A percentile compares a stretch with the other conserved stretches of the same genome.
Conservation (phyloP, 331 rosid species). For the Pyrus hybrid region DNA sequence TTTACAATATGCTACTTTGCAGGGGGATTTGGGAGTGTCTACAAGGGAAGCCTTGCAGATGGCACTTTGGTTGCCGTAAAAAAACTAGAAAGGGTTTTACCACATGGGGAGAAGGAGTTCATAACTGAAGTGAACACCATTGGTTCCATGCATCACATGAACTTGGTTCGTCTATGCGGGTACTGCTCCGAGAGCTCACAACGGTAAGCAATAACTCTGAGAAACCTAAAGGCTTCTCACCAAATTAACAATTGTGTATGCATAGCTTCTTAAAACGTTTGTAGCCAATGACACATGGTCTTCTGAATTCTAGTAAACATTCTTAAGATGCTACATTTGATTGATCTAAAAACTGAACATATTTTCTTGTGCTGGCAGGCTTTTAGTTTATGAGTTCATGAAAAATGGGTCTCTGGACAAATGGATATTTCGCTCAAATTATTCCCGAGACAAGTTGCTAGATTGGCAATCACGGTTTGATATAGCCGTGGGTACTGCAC, state of each 20-base stretch:
- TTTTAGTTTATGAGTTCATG: constrained; percentile 84
- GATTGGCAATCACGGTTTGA: constrained; percentile 73
- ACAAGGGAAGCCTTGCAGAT: constrained; percentile 87
- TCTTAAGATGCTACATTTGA: neutral
- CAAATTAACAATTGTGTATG: too few relatives aligned
- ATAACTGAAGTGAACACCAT: constrained; percentile 91
- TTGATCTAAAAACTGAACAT: neutral
- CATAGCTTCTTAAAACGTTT: too few relatives aligned
- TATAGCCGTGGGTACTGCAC: constrained; percentile 67
- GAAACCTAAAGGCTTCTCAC: neutral
- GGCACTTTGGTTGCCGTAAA: constrained; percentile 81
- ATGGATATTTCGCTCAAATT: constrained; percentile 68
- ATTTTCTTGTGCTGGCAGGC: constrained; percentile 35
- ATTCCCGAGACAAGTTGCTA: constrained; percentile 38
- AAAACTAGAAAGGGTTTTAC: constrained; percentile 84
- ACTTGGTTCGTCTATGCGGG: constrained; percentile 87
- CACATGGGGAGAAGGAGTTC: constrained; percentile 94
- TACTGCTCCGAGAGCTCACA: constrained; percentile 83
- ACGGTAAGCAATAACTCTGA: constrained; percentile 25
- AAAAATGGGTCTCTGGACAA: constrained; percentile 88
- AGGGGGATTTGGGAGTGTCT: constrained; percentile 97
- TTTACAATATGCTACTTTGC: constrained; percentile 3
- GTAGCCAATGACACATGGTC: neutral
- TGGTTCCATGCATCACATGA: constrained; percentile 98
- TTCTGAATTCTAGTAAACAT: neutral